A percentile compares a stretch with the other conserved stretches of the same genome.
Evolutionary conservation across 495 filamentous ascomycete species (phyloP).

Genomic region (Penicillium silybi): DNA sequence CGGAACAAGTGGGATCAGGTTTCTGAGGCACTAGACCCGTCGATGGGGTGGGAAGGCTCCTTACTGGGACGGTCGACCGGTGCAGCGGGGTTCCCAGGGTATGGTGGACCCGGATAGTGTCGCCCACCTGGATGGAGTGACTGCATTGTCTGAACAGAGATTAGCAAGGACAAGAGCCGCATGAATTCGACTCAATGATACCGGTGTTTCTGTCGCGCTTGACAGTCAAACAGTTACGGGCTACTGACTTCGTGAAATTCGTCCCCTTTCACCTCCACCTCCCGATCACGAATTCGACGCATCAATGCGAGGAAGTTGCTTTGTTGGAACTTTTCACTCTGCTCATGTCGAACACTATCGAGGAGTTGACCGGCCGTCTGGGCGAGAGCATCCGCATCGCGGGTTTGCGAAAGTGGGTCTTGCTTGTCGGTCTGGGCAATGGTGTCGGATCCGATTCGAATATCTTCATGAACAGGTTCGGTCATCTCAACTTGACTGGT

Average conservation of each 20-base stretch:
- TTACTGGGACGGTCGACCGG: slow-evolving; percentile 16
- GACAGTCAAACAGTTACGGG: slow-evolving; percentile 38
- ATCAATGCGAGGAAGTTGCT: slow-evolving; percentile 76
- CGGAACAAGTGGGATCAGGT: slow-evolving; percentile 14
- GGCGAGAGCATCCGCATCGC: slow-evolving; percentile 64
- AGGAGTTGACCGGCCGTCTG: slow-evolving; percentile 67
- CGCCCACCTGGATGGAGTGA: slow-evolving; percentile 50
- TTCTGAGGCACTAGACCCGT: slow-evolving; percentile 6
- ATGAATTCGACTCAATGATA: slow-evolving; percentile 31
- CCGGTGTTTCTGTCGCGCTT: slow-evolving; percentile 37
- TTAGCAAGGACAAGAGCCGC: slow-evolving; percentile 35
- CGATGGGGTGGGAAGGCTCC: slow-evolving; percentile 11
- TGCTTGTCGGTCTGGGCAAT: slow-evolving; percentile 34
- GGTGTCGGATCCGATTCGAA: slow-evolving; percentile 51
- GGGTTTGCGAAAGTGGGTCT: slow-evolving; percentile 16
- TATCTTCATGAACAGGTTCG: slow-evolving; percentile 21
- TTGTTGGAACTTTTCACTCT: slow-evolving; percentile 69
- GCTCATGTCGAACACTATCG: slow-evolving; percentile 63
- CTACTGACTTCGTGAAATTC: slow-evolving; percentile 55
- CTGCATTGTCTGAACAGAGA: slow-evolving; percentile 35
- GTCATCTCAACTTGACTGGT: slow-evolving; percentile 3
- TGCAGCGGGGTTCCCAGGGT: slow-evolving; percentile 3
- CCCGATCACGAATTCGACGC: slow-evolving; percentile 56
- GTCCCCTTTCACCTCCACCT: slow-evolving; percentile 51
- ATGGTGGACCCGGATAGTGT: slow-evolving; percentile 39